Evolutionary conservation across 176 grass and related monocot genomes (phyloP), one percentile per base, ranked within the genome.

Genomic region (Ampelocalamus luodianensis): DNA sequence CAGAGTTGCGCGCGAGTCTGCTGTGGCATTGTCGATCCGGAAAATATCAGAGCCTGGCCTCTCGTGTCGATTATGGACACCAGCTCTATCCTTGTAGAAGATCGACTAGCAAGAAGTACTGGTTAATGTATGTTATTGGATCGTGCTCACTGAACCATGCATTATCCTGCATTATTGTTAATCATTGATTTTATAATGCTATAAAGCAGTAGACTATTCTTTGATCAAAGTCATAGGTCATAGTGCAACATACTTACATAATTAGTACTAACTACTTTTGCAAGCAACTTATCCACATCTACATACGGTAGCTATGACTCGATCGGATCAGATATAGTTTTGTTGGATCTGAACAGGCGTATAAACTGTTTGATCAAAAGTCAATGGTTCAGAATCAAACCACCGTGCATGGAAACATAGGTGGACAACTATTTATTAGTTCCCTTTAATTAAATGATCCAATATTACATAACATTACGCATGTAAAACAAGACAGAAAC

Each of bases 11-110:
- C 48, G 22, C 40, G 18, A 48, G 42, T 26, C 10, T 10, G 42
- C 12, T 27, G 22, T 45, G 10, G 43, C 9, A 45, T 45, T 45
- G 10, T 45, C 15, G 49, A 51, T 45, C 49, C 49, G 15, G 14
- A 83, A 53, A 39, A 84, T 84, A 75, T 84, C 58, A 53, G 4
- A 40, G 48, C 22, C 1, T 8, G 58, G 39, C 76, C 22, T 65
- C 24, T 51, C 49, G 49, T 51, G 40, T 79, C 39, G 24, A 8
- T 9, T 44, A 43, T 44, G 13, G n/a, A 60, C 38, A 40, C 29
- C 53, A 59, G 42, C 5, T 22, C 23, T 32, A 6, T 36, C 60
- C 6, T 65, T 24, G 10, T 56, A 56, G 6, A 20, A 22, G 6
- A 55, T 50, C 6, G 8, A 1, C 8, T 58, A n/a, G 5, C 20